Evolutionary conservation across 2,329 filamentous ascomycete genomes (phyloP).

Genomic region (Colletotrichum phormii): DNA sequence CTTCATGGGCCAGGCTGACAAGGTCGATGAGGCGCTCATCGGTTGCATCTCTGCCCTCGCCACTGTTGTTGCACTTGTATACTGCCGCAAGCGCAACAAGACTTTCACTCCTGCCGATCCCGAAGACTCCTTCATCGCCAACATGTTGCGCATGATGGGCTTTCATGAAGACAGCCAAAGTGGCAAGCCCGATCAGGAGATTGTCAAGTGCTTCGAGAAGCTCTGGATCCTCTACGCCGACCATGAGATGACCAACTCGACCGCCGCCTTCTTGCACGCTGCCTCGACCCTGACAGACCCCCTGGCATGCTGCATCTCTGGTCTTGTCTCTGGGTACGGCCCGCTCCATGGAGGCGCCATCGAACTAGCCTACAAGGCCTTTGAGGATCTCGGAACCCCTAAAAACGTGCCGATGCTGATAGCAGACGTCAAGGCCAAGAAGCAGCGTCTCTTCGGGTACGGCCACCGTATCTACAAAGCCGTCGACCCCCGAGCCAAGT

Average conservation of each 20-base stretch:
- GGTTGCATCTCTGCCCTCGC: conserved; percentile 8
- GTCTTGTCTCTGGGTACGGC: conserved; percentile 35
- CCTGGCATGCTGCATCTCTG: conserved; percentile 50
- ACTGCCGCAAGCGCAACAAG: conserved; percentile 52
- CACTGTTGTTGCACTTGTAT: conserved; percentile 32
- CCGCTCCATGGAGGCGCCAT: conserved; percentile 60
- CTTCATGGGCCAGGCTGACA: background rate
- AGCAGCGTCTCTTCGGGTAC: conserved; percentile 56
- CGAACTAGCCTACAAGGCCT: conserved; percentile 57
- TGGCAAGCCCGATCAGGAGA: conserved; percentile 44
- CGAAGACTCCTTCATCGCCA: conserved; percentile 51
- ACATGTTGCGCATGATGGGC: conserved; percentile 49
- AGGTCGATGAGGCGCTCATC: conserved; percentile 14
- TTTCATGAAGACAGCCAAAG: background rate
- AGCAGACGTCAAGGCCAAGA: conserved; percentile 52
- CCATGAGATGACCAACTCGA: conserved; percentile 63
- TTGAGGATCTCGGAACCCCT: conserved; percentile 50
- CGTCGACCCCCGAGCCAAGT: conserved; percentile 49
- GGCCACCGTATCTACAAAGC: conserved; percentile 53
- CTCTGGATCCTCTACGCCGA: conserved; percentile 58
- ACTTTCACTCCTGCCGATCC: conserved; percentile 47
- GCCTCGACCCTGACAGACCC: conserved; percentile 61
- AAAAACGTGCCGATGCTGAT: conserved; percentile 53
- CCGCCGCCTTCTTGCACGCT: conserved; percentile 57
- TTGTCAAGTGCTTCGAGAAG: conserved; percentile 45